phyloP scores from a whole-genome alignment of 2,329 filamentous ascomycete species.

The Fusarium neocosmosporiellum region DNA sequence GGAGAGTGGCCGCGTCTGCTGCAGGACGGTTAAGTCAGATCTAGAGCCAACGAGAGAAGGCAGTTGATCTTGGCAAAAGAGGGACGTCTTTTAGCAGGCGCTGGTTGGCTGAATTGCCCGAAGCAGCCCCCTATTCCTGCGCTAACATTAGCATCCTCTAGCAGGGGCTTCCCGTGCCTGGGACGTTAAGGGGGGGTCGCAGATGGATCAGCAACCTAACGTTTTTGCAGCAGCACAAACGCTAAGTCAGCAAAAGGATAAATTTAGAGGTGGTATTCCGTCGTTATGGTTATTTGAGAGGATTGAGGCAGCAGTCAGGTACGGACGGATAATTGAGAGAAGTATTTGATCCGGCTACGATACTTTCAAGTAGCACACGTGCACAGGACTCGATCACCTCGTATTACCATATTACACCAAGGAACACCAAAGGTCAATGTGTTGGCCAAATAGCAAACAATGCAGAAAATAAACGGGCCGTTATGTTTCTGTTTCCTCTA shows the following conservation, averaged over 20 bases:
- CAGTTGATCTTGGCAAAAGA: not conserved
- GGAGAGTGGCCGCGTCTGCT: not conserved
- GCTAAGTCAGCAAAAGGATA: not conserved
- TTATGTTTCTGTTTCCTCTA: not conserved
- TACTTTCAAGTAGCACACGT: not conserved
- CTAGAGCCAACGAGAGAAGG: not conserved
- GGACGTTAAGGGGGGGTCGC: not conserved
- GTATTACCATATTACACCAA: not conserved
- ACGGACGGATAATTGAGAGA: not conserved
- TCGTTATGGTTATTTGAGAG: not conserved
- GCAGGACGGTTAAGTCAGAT: not conserved
- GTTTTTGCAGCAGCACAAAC: not conserved
- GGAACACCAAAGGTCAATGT: not conserved
- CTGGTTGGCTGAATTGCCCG: slow-evolving; percentile 20
- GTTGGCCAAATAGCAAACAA: not conserved
- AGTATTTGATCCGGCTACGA: not conserved
- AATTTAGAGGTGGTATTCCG: not conserved
- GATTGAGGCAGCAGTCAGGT: not conserved
- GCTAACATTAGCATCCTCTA: slow-evolving; percentile 13
- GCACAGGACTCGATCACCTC: not conserved
- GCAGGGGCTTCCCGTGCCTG: slow-evolving; percentile 9
- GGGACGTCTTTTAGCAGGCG: slow-evolving; percentile 1
- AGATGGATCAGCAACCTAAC: not conserved
- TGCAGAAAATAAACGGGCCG: not conserved
- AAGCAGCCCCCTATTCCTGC: not conserved